phyloP scores from a whole-genome alignment of 2,329 filamentous ascomycete genomes.

The Aciculosporium take region DNA sequence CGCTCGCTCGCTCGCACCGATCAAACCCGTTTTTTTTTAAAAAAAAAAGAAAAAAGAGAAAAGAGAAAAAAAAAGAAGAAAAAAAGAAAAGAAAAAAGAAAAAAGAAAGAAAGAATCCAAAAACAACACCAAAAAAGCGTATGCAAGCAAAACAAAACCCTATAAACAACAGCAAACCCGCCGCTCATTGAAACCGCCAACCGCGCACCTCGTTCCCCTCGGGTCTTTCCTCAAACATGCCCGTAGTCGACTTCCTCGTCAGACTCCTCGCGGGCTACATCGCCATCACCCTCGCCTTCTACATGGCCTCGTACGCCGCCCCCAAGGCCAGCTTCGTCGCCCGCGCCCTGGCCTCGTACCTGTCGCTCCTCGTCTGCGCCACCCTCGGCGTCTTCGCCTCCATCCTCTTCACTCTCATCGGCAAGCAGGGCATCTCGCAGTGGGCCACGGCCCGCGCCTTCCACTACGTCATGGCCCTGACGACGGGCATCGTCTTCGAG shows the following conservation, averaged over 20 bases:
- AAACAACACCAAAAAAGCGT: background rate
- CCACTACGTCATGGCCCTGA: constrained; percentile 60
- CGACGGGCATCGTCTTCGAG: constrained; percentile 66
- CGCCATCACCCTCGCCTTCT: constrained; percentile 40
- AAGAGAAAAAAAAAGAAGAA: background rate
- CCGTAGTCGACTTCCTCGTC: constrained; percentile 21
- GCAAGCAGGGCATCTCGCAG: constrained; percentile 65
- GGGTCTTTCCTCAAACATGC: constrained; percentile 3
- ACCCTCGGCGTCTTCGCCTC: constrained; percentile 65
- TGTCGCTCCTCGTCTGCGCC: constrained; percentile 45
- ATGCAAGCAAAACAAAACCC: too few species aligned
- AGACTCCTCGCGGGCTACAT: constrained; percentile 39
- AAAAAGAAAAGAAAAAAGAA: too few species aligned
- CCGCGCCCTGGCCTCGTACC: constrained; percentile 52
- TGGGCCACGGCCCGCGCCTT: constrained; percentile 72
- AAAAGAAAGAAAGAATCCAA: too few species aligned
- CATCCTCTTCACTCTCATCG: constrained; percentile 53
- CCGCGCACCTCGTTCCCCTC: background rate
- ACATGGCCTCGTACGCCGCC: constrained; percentile 43
- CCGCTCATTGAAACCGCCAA: too few species aligned
- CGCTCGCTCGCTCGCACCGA: background rate
- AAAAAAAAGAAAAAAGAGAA: background rate
- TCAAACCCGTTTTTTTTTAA: background rate
- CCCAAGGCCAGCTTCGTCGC: constrained; percentile 53
- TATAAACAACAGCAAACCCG: background rate